Evolutionary conservation across 305 asterid genomes (phyloP), one percentile per base, ranked within the genome.

Genomic region (Nicotiana rustica): DNA sequence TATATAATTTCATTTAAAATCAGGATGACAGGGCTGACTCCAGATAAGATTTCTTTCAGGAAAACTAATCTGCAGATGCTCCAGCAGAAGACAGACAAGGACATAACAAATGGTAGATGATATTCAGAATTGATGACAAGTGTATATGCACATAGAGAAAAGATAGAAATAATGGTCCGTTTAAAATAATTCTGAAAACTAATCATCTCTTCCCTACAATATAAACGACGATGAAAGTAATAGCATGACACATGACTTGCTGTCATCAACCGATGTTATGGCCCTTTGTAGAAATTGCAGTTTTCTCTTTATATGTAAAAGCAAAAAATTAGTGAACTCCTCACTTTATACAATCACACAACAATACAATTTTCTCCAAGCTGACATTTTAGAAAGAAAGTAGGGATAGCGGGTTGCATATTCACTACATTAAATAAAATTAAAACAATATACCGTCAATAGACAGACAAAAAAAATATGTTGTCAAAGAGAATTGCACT

Each of bases 11-110:
- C 76, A 68, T 36, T 33, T 36, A 10, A 68, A 38, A 68, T 68
- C 77, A 38, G 33, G 77, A 69, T 69, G 33, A 41, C 77, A 38
- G 31, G 55, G 17, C n/a, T 12, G 38, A 71, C 61, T 47, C 78
- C 78, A 71, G 13, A 47, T 71, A 71, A 12, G 78, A 47, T 44
- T 44, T 71, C 18, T 71, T 71, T 19, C 61, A 47, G 47, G 38
- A 44, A 44, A 47, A 49, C 4, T 71, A 49, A 73, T 73, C 62
- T 73, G 79, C 38, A 44, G 79, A 73, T 73, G 79, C 21, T 71
- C 78, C 61, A 19, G 38, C 61, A 47, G 78, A 47, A 47, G 41
- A 71, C 79, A 47, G 62, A 21, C 41, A 47, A 6, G 41, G 21
- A 70, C 57, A 73, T 73, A 41, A 47, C 14, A 73, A 73, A 66